Conservation (phyloP, 805 yeast species). For the Suhomyces prunicola region DNA sequence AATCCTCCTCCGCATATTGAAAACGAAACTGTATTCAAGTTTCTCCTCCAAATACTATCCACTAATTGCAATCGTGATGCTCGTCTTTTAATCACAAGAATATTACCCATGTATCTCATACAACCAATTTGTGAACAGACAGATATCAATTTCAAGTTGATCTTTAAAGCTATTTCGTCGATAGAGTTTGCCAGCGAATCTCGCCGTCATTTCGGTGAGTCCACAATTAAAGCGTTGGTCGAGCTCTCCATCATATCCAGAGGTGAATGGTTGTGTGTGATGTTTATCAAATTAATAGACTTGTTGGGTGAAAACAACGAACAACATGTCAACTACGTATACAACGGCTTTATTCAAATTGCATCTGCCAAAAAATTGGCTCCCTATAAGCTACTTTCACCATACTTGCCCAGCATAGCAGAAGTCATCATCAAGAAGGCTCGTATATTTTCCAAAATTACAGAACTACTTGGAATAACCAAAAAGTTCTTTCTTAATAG, state of each 20-base stretch:
- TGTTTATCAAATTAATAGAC: constrained; percentile 63
- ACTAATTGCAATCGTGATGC: constrained; percentile 50
- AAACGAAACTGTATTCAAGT: constrained; percentile 32
- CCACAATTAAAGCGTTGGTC: constrained; percentile 58
- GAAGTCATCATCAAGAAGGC: constrained; percentile 60
- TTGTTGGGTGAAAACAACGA: constrained; percentile 62
- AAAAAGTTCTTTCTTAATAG: constrained; percentile 59
- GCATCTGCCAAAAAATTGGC: constrained; percentile 57
- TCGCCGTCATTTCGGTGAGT: constrained; percentile 50
- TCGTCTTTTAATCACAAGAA: constrained; percentile 49
- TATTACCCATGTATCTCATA: constrained; percentile 53
- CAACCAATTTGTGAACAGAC: constrained; percentile 31
- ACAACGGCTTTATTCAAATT: constrained; percentile 56
- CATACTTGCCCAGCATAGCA: constrained; percentile 72
- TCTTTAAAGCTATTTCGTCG: constrained; percentile 42
- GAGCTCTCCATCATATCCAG: constrained; percentile 58
- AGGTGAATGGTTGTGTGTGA: constrained; percentile 66
- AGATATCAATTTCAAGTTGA: constrained; percentile 42
- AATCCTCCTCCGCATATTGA: constrained; percentile 41
- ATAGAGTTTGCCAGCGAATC: constrained; percentile 33
- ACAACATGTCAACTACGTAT: constrained; percentile 66
- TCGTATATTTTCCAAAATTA: constrained; percentile 53
- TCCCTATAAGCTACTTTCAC: constrained; percentile 77
- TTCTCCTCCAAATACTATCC: constrained; percentile 38
- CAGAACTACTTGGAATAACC: constrained; percentile 64